Evolutionary conservation across 192 early-diverging fungal species (phyloP), one percentile per base, ranked within the genome.

Genomic region (Globomyces pollinis-pini): DNA sequence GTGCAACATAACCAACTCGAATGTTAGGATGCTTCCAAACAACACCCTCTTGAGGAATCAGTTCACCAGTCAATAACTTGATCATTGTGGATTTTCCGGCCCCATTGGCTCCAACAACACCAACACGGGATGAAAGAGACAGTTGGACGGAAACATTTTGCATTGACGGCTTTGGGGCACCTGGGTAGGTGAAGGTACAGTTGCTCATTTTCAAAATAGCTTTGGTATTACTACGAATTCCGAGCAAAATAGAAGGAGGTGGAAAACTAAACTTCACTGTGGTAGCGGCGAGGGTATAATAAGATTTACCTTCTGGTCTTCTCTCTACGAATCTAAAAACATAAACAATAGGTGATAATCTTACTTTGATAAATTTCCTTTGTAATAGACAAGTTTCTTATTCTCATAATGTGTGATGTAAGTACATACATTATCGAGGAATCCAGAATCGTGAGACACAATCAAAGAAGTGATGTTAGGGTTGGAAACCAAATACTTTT

Each of bases 391-490:
- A 18, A 91, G 72, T 70, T 91, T 91, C 51, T 80, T 81, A 55
- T 79, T 78, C 62, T 89, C 84, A 58, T 83, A 84, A 59, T 88
- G 88, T 34, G 88, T 69, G 60, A 91, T 91, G 50, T 89, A 76
- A 29, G 86, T 88, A 69, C 86, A 88, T 3, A 91, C 38, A 42
- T 82, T 82, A 70, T 91, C 84, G 18, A 91, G 72, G 70, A 91
- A 91, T 38, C 73, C 70, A 28, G 86, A 88, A 67, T 89, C 87
- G 78, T 91, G 88, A 24, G 87, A 89, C 2, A 91, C 86, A 57
- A 91, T 83, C 42, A 91, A 62, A 45, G 67, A 75, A 0, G 88
- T 91, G 54, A 89, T 72, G 23, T 80, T 68, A n/a, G 67, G 79
- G 51, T 85, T 76, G 44, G 67, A 54, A 51, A 71, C 76, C 15